Evolutionary conservation across 177 flowering plant species (phyloP), one percentile per base, ranked within the genome.

Genomic region (Vitis hybrid): DNA sequence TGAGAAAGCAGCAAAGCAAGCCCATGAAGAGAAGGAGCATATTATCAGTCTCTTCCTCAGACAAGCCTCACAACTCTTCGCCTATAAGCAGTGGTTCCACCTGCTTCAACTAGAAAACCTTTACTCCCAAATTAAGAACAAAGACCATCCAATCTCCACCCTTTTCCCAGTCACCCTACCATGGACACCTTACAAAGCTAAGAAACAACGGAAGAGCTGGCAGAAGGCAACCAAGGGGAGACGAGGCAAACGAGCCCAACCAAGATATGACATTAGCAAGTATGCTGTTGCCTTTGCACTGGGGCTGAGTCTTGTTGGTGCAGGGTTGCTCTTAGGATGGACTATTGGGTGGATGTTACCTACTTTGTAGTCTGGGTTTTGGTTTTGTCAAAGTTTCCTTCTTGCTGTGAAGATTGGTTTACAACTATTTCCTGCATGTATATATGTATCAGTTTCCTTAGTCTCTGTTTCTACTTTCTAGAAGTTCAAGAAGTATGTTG

Each of bases 61-160:
- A 68, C 98, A 95, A 75, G 97, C 98, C 3, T 89, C 96, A 1
- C 93, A 89, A 34, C 90, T 95, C 45, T 89, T 95, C 75, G 99
- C 93, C 21, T 90, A 89, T 66, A 93, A 86, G 79, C 99, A 90
- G 72, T 95, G 94, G 97, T 75, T 93, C 66, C 88, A 82, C 21
- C 78, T 91, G 52, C 79, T 93, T 61, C 97, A 93, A 76, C 81
- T 91, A 2, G 97, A 95, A 81, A 70, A 78, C 74, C 70, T 88
- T 56, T 84, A 72, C 64, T 60, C 76, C 60, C 94, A 89, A 75
- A 80, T 86, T 26, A 86, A 83, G 72, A 73, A 70, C 70, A 77
- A 73, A 14, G 84, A 81, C 54, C 79, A 73, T 59, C 85, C 83
- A 21, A 52, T 81, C 23, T 77, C 88, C 50, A 66, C 74, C 52